Base-by-base conservation (phyloP, 2,329 filamentous ascomycete species). In the Colletotrichum ledebouriae region DNA sequence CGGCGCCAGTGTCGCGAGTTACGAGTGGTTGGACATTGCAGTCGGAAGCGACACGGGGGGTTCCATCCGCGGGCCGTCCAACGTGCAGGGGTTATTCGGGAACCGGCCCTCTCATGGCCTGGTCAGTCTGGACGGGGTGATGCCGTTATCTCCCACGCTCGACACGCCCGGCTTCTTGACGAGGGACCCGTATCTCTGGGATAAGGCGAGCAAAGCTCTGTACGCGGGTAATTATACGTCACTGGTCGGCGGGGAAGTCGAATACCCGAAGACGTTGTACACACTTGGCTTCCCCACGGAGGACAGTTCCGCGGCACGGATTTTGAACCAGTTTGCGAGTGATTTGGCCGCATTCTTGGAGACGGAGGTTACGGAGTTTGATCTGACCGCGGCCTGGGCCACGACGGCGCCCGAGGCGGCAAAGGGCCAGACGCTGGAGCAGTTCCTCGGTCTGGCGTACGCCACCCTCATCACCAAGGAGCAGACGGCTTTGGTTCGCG, bases 41-140 rank as follows among this genome's bases (percentile, higher is more conserved):
- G 73, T 84, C 17, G 82, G 82, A 1, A 80, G 76, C 25, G 82
- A 84, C 63, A 86, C 83, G 2, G 83, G 81, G 3, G 81, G 81
- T 5, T 81, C 78, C 4, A 83, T 85, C 61, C 78, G 84, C n/a
- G 78, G 81, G 1, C 84, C 84, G 0, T 80, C 82, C 2, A 76
- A 75, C 0, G 74, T 78, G 1, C 77, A 81, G 22, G 84, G 83
- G 1, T 67, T 82, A 0, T 85, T 82, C 41, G 84, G 82, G 0
- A 82, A 83, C 67, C 76, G 83, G 0, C 83, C 83, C 0, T 79
- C 78, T 52, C 79, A 81, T 6, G 79, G 75, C 0, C 73, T 82
- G 4, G 79, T 84, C 4, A 71, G 71, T 0, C 74, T 85, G 0
- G 79, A 82, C n/a, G 71, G 78, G 2, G 81, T 81, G 3, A 76